A percentile compares a stretch with the other conserved stretches of the same genome.
These are phyloP conservation scores for Starmerella bacillaris DNA, from an alignment of 805 yeast genomes.

Conservation along the genomic window DNA sequence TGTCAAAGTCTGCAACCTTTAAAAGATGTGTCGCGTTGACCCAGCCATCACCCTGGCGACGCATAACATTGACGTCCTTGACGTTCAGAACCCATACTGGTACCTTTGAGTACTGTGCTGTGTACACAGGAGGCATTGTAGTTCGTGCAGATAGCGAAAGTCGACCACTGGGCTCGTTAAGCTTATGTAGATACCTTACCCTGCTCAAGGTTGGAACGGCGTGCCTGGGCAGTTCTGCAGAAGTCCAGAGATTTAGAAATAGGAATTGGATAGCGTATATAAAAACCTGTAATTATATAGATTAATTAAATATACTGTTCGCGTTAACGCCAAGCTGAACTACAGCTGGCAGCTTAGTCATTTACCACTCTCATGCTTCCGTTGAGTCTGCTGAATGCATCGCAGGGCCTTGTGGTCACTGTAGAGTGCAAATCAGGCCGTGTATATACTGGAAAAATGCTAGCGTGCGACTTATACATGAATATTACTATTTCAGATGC, in stretches of 20 bases:
- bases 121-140: conserved; percentile 22
- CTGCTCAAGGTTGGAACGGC: no score
- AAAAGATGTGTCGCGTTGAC: conserved; percentile 91
- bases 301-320: no score
- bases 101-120: conserved; percentile 30
- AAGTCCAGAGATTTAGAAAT: no score
- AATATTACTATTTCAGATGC: conserved; percentile 69
- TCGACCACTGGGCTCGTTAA: no score
- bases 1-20: conserved; percentile 84
- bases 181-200: no score
- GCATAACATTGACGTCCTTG: conserved; percentile 64
- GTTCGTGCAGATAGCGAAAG: no score
- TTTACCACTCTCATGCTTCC: conserved; percentile 78
- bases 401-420: conserved; percentile 70
- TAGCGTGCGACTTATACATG: conserved; percentile 91
- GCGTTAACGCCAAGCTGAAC: no score
- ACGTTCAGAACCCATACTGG: conserved; percentile 37
- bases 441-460: conserved; percentile 63
- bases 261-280: no score
- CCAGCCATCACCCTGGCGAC: conserved; percentile 84
- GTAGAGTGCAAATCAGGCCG: conserved; percentile 89
- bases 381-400: conserved; percentile 70
- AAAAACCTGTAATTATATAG: no score
- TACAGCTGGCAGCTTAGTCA: no score
- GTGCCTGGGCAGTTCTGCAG: no score